A percentile compares a stretch with the other conserved stretches of the same genome.
These are phyloP conservation scores for Entomortierella lignicola DNA, from an alignment of 192 early-diverging fungal genomes.

Conservation along the genomic window DNA sequence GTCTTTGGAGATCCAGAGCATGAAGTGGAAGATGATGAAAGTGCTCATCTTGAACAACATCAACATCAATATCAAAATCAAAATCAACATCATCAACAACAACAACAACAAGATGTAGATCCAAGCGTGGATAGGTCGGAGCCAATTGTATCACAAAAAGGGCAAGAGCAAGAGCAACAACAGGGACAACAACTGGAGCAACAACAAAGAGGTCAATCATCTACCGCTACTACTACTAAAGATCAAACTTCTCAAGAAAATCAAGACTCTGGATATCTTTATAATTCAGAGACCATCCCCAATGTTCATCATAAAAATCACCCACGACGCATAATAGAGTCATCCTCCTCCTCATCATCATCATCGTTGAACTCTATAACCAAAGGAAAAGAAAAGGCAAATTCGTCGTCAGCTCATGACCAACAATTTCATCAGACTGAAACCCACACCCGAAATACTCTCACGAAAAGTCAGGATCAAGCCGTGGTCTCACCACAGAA, in stretches of 20 bases:
- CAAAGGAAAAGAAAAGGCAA: neutral
- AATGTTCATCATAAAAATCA: conserved; percentile 7
- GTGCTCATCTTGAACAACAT: conserved; percentile 2
- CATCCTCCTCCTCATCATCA: too few species aligned
- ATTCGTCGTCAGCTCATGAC: neutral
- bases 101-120: too few species aligned
- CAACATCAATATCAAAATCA: neutral
- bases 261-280: conserved; percentile 6
- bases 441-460: too few species aligned
- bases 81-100: neutral
- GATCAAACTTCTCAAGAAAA: conserved; percentile 1
- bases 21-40: conserved; percentile 1
- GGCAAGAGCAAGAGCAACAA: neutral
- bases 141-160: too few species aligned
- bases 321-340: neutral
- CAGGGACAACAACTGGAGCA: neutral
- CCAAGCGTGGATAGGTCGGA: too few species aligned
- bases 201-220: too few species aligned
- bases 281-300: conserved; percentile 15
- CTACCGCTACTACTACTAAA: neutral
- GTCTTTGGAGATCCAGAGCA: conserved; percentile 15
- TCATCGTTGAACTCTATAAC: neutral
- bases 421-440: neutral
- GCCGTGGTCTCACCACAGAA: too few species aligned
- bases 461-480: too few species aligned